Base-by-base conservation (phyloP, 495 filamentous ascomycete species). In the Hypomontagnella submonticulosa region DNA sequence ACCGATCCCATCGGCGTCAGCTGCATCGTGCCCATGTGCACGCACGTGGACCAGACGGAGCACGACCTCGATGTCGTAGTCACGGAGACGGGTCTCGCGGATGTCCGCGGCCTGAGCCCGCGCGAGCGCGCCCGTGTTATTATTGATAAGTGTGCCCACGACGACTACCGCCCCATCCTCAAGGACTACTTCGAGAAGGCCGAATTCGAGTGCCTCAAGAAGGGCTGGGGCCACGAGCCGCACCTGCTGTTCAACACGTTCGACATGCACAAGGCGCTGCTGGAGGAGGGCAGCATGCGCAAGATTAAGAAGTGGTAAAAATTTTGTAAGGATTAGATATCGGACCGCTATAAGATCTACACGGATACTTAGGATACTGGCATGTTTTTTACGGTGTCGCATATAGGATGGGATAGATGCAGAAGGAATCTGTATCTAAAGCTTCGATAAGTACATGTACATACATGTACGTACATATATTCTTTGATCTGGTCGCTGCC, bases 11-110 rank as follows among this genome's bases (percentile, higher is more conserved):
- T 87, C 53, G 92, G 92, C 70, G 85, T 97, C 48, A 87, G 82
- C 71, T 95, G 92, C 79, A 94, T 97, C 67, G 92, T 97, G 32
- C 91, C 92, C 46, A 93, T 96, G 90, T 92, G 89, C 76, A 96
- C 92, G 5, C 92, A 97, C 80, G 82, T 96, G 65, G 92, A 96
- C 77, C 92, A 95, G 83, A 96, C 92, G 0, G 92, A 96, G 80
- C 92, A 96, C 76, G 92, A 90, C 74, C 84, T 96, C 38, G 92
- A 96, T 66, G 87, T 96, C 12, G 76, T 96, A 50, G 92, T 97
- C 7, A 96, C 92, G 2, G 92, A 96, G 78, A 87, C 89, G 72
- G 92, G 92, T 70, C 84, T 94, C 1, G 92, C 92, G 34, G 92
- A 97, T 74, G 92, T 97, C 8, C 85, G 92, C 23, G 92, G 92